Base-by-base conservation (phyloP, 2,329 filamentous ascomycete genomes). In the Scorias spongiosa region DNA sequence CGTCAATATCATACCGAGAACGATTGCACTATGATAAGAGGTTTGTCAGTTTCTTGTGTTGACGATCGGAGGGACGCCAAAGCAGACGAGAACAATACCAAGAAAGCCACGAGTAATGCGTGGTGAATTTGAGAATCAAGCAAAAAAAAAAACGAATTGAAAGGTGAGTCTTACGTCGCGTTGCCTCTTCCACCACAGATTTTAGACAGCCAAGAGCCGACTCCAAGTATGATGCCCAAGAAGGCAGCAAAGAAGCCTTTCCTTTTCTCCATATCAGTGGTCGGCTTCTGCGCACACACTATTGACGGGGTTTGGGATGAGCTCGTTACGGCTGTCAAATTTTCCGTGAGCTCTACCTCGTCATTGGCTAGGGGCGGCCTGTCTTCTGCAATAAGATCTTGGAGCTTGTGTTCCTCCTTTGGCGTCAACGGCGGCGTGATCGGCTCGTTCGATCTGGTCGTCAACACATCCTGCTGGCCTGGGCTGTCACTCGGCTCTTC, bases 341-440 rank as follows among this genome's bases (percentile, higher is more conserved):
- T 26, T 7, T 26, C 20, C 7, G 20, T 26, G 20, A 26, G 20
- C 20, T 26, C 20, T 26, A 26, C 32, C 15, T 9, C 15, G 32
- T 36, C 32, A 15, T 9, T 9, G 9, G 11, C 4, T 9, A 12
- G 11, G 32, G 15, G 12, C 3, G 32, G 32, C 15, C 9, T 15
- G 11, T 36, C 32, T 9, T 36, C 32, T 36, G 12, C 32, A 5
- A 36, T 36, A 36, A 12, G 5, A 5, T 36, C 32, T 12, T 40
- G 14, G 38, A 17, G 10, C 12, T 44, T 34, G 34, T 50, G 47
- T n/a, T 49, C 48, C 44, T 57, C 53, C 17, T 53, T 50, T 2
- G 58, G 58, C 18, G 58, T 62, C 51, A 59, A 48, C 1, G 59
- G 58, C 18, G 58, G 58, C 11, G 59, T 61, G 2, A 58, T 54